Conservation (phyloP, 2,329 filamentous ascomycete genomes). For the Lecanoromycetidae sp. region DNA sequence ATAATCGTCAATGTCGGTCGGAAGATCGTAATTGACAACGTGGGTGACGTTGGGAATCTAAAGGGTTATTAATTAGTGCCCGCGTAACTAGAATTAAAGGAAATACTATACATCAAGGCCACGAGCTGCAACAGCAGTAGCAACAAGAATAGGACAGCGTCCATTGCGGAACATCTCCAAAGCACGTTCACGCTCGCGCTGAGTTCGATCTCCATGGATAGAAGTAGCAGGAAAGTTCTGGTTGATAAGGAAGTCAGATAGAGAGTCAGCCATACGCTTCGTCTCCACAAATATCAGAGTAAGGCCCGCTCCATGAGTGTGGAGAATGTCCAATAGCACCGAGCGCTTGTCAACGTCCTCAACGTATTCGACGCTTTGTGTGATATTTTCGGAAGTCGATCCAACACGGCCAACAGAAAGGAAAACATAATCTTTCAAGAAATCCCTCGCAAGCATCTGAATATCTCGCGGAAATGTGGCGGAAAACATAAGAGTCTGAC, state of each 20-base stretch:
- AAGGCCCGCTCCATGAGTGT: conserved; percentile 79
- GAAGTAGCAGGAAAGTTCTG: conserved; percentile 96
- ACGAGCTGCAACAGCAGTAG: conserved; percentile 86
- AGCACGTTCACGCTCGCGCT: conserved; percentile 96
- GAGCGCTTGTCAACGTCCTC: conserved; percentile 97
- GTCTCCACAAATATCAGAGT: conserved; percentile 98
- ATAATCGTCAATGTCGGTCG: conserved; percentile 96
- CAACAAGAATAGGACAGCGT: conserved; percentile 90
- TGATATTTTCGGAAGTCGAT: conserved; percentile 99
- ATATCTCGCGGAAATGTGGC: conserved; percentile 98
- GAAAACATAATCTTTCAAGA: conserved; percentile 99
- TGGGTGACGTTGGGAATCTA: conserved; percentile 96
- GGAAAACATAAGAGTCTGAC: conserved; percentile 99
- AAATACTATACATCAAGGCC: conserved; percentile 39
- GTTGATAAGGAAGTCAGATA: conserved; percentile 97
- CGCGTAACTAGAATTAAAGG: neutral
- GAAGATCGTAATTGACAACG: conserved; percentile 98
- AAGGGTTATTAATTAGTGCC: neutral
- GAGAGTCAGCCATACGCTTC: conserved; percentile 96
- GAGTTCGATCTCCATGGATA: conserved; percentile 95
- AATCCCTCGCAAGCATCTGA: conserved; percentile 96
- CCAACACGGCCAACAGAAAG: conserved; percentile 96
- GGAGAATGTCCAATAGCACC: conserved; percentile 89
- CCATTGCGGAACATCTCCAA: conserved; percentile 95
- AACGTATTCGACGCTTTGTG: conserved; percentile 95